Evolutionary conservation across 352 stramenopile genomes (phyloP).

Genomic region (Phytophthora multivora): DNA sequence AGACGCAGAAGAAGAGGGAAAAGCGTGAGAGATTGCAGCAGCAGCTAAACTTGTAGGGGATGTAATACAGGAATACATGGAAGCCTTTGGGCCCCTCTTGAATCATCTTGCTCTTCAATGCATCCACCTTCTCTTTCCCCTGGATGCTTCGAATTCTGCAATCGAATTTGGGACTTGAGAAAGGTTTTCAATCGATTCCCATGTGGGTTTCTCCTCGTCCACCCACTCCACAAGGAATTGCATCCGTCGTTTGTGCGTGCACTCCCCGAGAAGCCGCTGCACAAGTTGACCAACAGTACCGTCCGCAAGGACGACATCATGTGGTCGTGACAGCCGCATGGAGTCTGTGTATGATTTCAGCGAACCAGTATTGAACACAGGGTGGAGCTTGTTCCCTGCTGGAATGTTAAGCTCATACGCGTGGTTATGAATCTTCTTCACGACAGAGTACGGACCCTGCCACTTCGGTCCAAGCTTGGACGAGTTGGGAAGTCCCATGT

Average conservation of each 20-base stretch:
- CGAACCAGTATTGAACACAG: constrained; percentile 14
- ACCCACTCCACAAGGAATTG: constrained; percentile 26
- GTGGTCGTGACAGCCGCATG: background rate
- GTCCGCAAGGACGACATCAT: constrained; percentile 10
- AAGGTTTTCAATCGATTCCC: constrained; percentile 3
- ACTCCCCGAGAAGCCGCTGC: background rate
- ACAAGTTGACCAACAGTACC: constrained; percentile 11
- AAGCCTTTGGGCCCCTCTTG: too few species aligned
- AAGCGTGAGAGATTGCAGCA: too few species aligned
- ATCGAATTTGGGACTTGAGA: constrained; percentile 9
- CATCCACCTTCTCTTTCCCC: too few species aligned
- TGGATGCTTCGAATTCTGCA: constrained; percentile 1
- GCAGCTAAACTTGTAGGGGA: too few species aligned
- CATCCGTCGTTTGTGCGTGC: background rate
- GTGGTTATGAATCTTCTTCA: constrained; percentile 20
- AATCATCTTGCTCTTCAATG: too few species aligned
- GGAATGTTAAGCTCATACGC: constrained; percentile 30
- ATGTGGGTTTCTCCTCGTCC: too few species aligned
- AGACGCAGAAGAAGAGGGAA: too few species aligned
- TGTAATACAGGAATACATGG: too few species aligned
- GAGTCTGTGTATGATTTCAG: constrained; percentile 15
- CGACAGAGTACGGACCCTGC: constrained; percentile 12
- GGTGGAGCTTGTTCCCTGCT: constrained; percentile 14
- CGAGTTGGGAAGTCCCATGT: constrained; percentile 18
- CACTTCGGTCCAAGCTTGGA: constrained; percentile 23